Conservation (phyloP, 352 stramenopile species). For the Globisporangium rhizosaccharum region DNA sequence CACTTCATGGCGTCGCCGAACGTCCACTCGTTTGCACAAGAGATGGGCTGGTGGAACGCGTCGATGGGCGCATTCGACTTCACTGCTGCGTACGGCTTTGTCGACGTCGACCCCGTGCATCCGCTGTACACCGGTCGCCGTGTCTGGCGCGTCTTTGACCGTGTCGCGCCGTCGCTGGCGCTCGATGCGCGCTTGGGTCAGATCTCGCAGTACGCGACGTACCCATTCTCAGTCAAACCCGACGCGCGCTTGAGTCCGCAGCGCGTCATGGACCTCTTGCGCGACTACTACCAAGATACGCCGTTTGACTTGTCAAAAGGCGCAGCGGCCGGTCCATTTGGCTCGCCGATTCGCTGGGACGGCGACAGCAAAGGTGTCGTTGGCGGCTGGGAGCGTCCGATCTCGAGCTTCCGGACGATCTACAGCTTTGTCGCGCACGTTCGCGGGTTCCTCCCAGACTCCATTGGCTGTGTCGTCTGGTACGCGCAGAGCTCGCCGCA, state of each 20-base stretch:
- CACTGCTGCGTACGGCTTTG: conserved; percentile 60
- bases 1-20: conserved; percentile 88
- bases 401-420: conserved; percentile 85
- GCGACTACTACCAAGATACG: conserved; percentile 86
- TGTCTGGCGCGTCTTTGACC: conserved; percentile 86
- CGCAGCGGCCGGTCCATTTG: conserved; percentile 79
- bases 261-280: conserved; percentile 65
- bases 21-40: conserved; percentile 73
- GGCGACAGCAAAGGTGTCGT: conserved; percentile 30
- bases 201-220: conserved; percentile 66
- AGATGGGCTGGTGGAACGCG: conserved; percentile 85
- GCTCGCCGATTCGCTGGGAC: conserved; percentile 74
- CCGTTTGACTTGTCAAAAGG: conserved; percentile 73
- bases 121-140: conserved; percentile 77
- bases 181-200: conserved; percentile 59
- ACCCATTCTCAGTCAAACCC: conserved; percentile 88
- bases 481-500: conserved; percentile 48
- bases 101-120: conserved; percentile 45
- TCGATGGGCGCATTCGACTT: conserved; percentile 54
- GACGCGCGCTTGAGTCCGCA: conserved; percentile 51
- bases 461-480: conserved; percentile 40
- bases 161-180: conserved; percentile 69
- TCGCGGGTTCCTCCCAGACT: conserved; percentile 21
- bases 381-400: conserved; percentile 76
- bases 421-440: conserved; percentile 64